Base-by-base conservation (phyloP, 164 flowering plant species). In the Litsea cubeba region DNA sequence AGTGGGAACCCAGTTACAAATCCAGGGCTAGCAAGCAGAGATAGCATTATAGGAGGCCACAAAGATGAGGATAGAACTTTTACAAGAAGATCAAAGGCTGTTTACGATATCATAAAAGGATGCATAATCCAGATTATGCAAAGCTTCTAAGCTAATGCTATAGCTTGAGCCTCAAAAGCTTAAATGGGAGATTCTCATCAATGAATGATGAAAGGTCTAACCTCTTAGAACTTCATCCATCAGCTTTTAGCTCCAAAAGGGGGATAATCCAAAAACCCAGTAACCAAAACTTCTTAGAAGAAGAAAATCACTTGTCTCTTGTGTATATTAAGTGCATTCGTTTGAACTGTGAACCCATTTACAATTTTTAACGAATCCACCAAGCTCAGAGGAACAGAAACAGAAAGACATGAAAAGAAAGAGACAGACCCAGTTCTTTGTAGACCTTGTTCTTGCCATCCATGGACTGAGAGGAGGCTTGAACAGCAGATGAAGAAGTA, bases 351-450 rank as follows among this genome's bases (percentile, higher is more conserved):
- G 46, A 40, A 40, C 46, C 46, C 46, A 40, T 40, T 40, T 40
- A 40, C 11, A 11, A 40, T 63, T 63, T 63, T 63, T 63, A 68
- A 68, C 70, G 15, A 65, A 8, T 65, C 40, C 40, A 32, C 40
- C n/a, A 32, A 10, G 40, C 15, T 17, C 17, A 20, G n/a, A 28
- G 40, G 17, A 58, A 65, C 25, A 62, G 66, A 68, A 64, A 75
- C 62, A 72, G 71, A 51, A 64, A 25, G 65, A 69, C 57, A 57
- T 30, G 35, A 30, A 30, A 2, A 30, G 35, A 77, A 57, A 25
- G 60, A 70, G 20, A 76, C 79, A 46, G 26, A 93, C 98, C 94
- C 63, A 88, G 82, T 81, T 91, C 86, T 78, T 90, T 86, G 84
- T 82, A 85, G 86, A 79, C 84, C 75, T 78, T 88, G 82, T 83